Evolutionary conservation across 768 basidiomycete genomes (phyloP), one percentile per base, ranked within the genome.

Genomic region (Tricholoma sp.): DNA sequence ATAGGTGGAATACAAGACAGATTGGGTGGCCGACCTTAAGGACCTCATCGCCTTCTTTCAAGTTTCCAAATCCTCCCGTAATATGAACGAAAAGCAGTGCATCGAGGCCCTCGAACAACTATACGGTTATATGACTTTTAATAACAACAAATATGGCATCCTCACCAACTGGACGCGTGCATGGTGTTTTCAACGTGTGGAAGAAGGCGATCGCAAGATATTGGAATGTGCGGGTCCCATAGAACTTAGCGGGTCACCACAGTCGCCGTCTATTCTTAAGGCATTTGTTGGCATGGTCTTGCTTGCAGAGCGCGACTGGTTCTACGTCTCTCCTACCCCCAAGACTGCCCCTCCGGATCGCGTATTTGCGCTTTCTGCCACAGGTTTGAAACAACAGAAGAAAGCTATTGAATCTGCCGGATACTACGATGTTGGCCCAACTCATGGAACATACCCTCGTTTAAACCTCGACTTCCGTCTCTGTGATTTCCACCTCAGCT

Each of bases 231-330:
- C 49, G n/a, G 49, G 49, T 31, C 49, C 49, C 33, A 31, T 50
- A 17, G 29, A 50, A 32, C 49, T 50, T 34, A 7, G 28, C 13
- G 33, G 33, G 24, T 34, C 49, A 32, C 28, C 49, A 32, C n/a
- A n/a, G 33, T 50, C 49, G 31, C 39, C 52, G 36, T 63, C 59
- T n/a, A 61, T 61, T 36, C 60, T 63, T 4, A 63, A 63, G 58
- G 62, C 55, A 15, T 63, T 56, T 41, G 62, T 63, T 39, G 62
- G 62, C 50, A 61, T 58, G 54, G 56, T 58, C 48, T 60, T 62
- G 50, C 59, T 62, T 58, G 61, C 59, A 13, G 59, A 60, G 29
- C 39, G n/a, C 15, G 39, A 41, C 39, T 41, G 39, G 39, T 17
- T 28, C 20, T 28, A 50, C 4, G 29, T 31, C 33, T 32, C 28